phyloP scores from a whole-genome alignment of 1,284 basidiomycete species.

The Pseudozyma sp. region DNA sequence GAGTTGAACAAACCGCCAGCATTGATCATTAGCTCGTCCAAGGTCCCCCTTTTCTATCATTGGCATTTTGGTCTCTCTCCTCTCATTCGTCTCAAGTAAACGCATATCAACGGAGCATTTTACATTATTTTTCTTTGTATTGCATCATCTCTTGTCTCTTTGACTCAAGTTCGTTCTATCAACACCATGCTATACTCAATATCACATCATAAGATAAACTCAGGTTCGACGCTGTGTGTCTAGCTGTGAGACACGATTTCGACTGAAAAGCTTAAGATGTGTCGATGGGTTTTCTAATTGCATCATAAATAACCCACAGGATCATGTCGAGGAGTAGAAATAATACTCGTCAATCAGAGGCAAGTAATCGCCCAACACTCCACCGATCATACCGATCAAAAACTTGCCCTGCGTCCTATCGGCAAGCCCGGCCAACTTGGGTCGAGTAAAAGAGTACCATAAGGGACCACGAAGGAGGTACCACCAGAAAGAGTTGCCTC shows the following conservation, averaged over 20 bases:
- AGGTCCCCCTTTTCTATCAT: no score
- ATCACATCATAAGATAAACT: not conserved
- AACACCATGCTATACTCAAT: not conserved
- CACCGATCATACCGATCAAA: constrained; percentile 80
- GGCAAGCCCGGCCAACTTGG: constrained; percentile 78
- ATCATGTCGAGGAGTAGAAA: constrained; percentile 73
- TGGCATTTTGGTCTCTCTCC: not conserved
- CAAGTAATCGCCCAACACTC: constrained; percentile 87
- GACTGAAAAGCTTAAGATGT: not conserved
- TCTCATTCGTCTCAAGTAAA: not conserved
- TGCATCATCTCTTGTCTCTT: constrained; percentile 4
- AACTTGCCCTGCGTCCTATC: constrained; percentile 76
- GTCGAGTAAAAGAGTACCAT: constrained; percentile 84
- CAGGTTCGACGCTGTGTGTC: no score
- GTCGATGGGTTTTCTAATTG: not conserved
- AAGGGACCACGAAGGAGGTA: constrained; percentile 88
- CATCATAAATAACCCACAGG: not conserved
- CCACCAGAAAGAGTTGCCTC: constrained; percentile 84
- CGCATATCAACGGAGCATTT: constrained; percentile 7
- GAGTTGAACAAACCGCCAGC: not conserved
- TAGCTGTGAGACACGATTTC: no score
- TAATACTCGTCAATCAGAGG: constrained; percentile 94
- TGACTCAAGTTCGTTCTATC: not conserved
- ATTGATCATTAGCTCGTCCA: not conserved
- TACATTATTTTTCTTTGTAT: not conserved